Percentiles rank a stretch among this genome's conserved stretches.
Conservation (phyloP, 495 filamentous ascomycete genomes). For the Aspergillus sclerotiicarbonarius region DNA sequence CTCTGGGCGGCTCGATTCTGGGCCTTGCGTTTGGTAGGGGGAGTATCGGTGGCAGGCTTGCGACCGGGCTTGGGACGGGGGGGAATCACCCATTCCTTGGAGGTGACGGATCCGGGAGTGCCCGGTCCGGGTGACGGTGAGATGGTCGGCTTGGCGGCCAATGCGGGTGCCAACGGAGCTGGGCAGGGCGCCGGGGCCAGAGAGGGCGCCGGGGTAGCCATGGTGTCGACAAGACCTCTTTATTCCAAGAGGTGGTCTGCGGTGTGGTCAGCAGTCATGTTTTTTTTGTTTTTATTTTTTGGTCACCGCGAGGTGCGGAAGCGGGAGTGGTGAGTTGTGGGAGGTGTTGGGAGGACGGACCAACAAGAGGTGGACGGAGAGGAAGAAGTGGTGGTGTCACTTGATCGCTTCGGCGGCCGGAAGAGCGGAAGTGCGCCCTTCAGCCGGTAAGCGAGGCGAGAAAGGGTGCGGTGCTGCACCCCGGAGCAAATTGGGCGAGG, state of each 20-base stretch:
- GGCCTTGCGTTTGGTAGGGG: slow-evolving; percentile 86
- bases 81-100: slow-evolving; percentile 84
- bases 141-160: slow-evolving; percentile 36
- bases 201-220: slow-evolving; percentile 38
- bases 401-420: slow-evolving; percentile 38
- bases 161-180: slow-evolving; percentile 35
- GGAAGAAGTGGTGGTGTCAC: slow-evolving; percentile 18
- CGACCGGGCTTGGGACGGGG: slow-evolving; percentile 89
- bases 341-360: slow-evolving; percentile 2
- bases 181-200: slow-evolving; percentile 27
- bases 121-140: slow-evolving; percentile 43
- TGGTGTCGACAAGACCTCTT: slow-evolving; percentile 11
- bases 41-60: slow-evolving; percentile 88
- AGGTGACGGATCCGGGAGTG: slow-evolving; percentile 55
- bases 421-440: slow-evolving; percentile 42
- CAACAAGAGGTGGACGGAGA: slow-evolving; percentile 10
- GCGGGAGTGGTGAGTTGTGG: neutral
- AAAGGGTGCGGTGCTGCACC: neutral
- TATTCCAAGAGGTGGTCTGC: slow-evolving; percentile 11
- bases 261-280: slow-evolving; percentile 19
- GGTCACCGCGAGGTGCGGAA: neutral
- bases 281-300: neutral
- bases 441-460: slow-evolving; percentile 35
- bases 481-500: neutral
- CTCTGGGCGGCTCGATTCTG: slow-evolving; percentile 93